Evolutionary conservation across 192 early-diverging fungal genomes (phyloP).

Genomic region (Geosiphon pyriformis): DNA sequence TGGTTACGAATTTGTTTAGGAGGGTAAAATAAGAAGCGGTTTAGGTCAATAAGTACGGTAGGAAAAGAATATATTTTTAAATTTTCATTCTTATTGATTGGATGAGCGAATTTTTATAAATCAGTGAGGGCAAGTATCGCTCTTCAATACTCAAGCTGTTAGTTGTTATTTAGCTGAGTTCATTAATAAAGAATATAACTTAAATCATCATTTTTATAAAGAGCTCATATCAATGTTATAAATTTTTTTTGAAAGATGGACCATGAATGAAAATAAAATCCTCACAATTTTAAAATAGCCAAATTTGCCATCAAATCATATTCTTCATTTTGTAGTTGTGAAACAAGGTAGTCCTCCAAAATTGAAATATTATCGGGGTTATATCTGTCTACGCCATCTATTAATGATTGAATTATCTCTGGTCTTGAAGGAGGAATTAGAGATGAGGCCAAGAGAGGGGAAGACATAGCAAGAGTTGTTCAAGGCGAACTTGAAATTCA

Average conservation of each 20-base stretch:
- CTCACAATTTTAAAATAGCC: slow-evolving; percentile 83
- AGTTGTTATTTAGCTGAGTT: slow-evolving; percentile 1
- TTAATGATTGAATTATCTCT: slow-evolving; percentile 68
- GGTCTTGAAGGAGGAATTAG: slow-evolving; percentile 51
- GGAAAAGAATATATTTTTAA: not conserved
- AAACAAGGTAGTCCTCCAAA: slow-evolving; percentile 75
- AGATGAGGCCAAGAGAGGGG: slow-evolving; percentile 33
- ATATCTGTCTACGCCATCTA: slow-evolving; percentile 83
- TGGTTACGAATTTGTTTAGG: too few relatives aligned
- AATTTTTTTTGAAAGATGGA: too few relatives aligned
- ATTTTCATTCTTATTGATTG: not conserved
- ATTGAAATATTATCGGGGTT: slow-evolving; percentile 82
- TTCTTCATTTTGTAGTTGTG: slow-evolving; percentile 73
- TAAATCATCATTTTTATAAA: slow-evolving; percentile 4
- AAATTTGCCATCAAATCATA: slow-evolving; percentile 90
- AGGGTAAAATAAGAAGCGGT: not conserved
- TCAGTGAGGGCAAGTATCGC: slow-evolving; percentile 24
- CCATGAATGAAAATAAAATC: not conserved
- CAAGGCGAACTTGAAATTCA: too few relatives aligned
- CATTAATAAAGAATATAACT: not conserved
- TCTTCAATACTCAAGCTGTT: slow-evolving; percentile 3
- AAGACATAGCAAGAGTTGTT: too few relatives aligned
- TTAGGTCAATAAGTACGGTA: slow-evolving; percentile 1
- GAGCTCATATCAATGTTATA: not conserved
- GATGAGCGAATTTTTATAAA: not conserved